These are phyloP conservation scores for Cylindrodendrum hubeiense DNA, from an alignment of 2,329 filamentous ascomycete species.

Conservation along the genomic window DNA sequence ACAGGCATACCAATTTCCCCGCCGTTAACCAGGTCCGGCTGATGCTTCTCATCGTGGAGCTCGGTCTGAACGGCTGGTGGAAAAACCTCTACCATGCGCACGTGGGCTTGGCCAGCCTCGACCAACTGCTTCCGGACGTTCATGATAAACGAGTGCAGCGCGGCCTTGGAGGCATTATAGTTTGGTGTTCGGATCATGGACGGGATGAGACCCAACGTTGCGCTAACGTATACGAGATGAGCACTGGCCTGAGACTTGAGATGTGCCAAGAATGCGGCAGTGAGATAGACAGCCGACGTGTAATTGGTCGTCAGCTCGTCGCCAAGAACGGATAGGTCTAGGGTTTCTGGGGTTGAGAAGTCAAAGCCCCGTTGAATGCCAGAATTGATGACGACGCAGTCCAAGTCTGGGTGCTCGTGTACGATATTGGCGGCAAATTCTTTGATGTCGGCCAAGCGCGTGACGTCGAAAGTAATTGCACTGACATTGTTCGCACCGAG, in stretches of 20 bases:
- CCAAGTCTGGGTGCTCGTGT: conserved; percentile 34
- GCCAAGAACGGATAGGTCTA: conserved; percentile 47
- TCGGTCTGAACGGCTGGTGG: conserved; percentile 47
- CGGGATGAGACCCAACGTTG: conserved; percentile 38
- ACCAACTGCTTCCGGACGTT: conserved; percentile 39
- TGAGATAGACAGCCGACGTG: conserved; percentile 42
- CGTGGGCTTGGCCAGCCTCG: conserved; percentile 11
- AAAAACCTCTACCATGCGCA: conserved; percentile 45
- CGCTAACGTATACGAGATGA: conserved; percentile 42
- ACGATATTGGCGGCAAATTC: conserved; percentile 34
- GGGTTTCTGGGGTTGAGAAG: conserved; percentile 36
- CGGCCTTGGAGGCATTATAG: conserved; percentile 46
- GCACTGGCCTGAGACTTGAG: conserved; percentile 30
- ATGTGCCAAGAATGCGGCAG: conserved; percentile 45
- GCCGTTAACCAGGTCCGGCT: conserved; percentile 42
- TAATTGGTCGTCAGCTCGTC: conserved; percentile 44
- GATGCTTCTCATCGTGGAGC: conserved; percentile 43
- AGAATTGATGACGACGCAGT: conserved; percentile 69
- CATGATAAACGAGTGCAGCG: conserved; percentile 42
- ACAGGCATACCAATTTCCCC: conserved; percentile 53
- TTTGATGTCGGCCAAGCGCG: conserved; percentile 51
- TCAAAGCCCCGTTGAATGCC: conserved; percentile 63
- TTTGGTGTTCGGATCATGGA: conserved; percentile 41
- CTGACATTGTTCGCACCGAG: conserved; percentile 55
- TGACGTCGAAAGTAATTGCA: conserved; percentile 58